Evolutionary conservation across 257 asterid genomes (phyloP).

Genomic region (Solanum habrochaites): DNA sequence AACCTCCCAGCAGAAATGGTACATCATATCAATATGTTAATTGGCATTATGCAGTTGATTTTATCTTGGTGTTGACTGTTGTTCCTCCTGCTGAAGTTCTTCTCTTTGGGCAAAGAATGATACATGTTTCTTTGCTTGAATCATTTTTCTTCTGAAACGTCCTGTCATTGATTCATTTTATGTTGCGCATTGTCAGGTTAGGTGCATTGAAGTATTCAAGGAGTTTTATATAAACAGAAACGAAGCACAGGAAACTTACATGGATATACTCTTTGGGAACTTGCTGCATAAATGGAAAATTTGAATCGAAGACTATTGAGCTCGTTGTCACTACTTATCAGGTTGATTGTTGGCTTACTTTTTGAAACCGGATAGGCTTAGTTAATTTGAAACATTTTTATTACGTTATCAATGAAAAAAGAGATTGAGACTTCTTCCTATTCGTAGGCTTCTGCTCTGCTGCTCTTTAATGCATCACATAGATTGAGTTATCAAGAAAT

Average conservation of each 20-base stretch:
- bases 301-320: constrained; percentile 86
- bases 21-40: neutral
- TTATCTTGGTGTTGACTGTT: neutral
- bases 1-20: constrained; percentile 96
- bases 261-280: constrained; percentile 95
- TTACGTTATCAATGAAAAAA: neutral
- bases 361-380: neutral
- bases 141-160: neutral
- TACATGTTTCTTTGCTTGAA: neutral
- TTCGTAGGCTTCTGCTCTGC: constrained; percentile 72
- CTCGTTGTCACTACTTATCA: constrained; percentile 85
- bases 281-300: constrained; percentile 82
- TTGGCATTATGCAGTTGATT: neutral
- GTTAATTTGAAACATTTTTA: neutral
- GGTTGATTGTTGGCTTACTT: constrained; percentile 28
- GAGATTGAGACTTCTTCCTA: neutral
- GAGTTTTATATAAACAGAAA: constrained; percentile 92
- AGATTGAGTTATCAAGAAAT: constrained; percentile 82
- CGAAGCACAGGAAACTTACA: constrained; percentile 90
- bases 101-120: neutral
- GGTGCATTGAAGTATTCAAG: constrained; percentile 86
- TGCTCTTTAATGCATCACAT: constrained; percentile 80
- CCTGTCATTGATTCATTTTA: neutral
- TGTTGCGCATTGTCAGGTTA: constrained; percentile 37
- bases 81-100: neutral